Evolutionary conservation across 306 rosid species (phyloP).

Genomic region (Vigna unguiculata): DNA sequence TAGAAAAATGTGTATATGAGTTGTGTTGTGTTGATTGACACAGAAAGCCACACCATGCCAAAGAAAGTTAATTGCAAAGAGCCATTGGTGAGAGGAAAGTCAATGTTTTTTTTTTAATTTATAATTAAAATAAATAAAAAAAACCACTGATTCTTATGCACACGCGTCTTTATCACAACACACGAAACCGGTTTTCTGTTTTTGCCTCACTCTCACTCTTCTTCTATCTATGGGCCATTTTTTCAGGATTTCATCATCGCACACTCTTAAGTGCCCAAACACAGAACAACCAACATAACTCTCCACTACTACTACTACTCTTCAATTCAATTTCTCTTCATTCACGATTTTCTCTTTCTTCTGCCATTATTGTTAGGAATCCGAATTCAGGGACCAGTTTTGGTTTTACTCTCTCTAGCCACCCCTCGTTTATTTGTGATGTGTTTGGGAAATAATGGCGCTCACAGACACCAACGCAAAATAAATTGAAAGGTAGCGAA

Average conservation of each 20-base stretch:
- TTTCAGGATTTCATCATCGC: constrained; percentile 34
- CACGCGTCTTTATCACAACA: constrained; percentile 45
- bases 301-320: constrained; percentile 32
- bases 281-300: constrained; percentile 35
- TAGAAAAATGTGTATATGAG: too few species aligned
- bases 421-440: not conserved
- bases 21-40: too few species aligned
- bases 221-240: constrained; percentile 12
- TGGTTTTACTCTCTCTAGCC: constrained; percentile 7
- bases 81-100: constrained; percentile 11
- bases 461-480: not conserved
- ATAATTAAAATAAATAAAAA: too few species aligned
- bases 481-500: constrained; percentile 36
- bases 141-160: constrained; percentile 60
- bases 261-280: constrained; percentile 33
- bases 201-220: not conserved
- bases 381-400: constrained; percentile 40
- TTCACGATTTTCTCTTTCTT: constrained; percentile 11
- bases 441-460: not conserved
- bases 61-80: constrained; percentile 22
- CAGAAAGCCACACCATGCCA: constrained; percentile 15
- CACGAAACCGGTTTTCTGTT: constrained; percentile 38
- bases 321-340: not conserved
- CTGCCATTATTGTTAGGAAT: not conserved
- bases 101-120: too few species aligned